Evolutionary conservation across 129 eudicot genomes (phyloP), one percentile per base, ranked within the genome.

Genomic region (Ambrosia trifida): DNA sequence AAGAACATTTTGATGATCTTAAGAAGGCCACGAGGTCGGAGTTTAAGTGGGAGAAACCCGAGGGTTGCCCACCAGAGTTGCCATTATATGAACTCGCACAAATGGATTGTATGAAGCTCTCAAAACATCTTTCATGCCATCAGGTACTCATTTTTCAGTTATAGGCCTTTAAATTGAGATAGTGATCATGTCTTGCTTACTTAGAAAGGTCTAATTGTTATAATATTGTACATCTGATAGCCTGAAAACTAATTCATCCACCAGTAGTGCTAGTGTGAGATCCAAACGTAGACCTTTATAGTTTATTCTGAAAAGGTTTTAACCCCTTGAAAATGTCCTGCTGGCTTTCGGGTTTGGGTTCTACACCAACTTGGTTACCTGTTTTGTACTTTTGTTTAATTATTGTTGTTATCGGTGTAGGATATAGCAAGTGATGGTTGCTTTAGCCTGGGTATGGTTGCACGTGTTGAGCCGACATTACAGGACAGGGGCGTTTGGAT

Each of bases 381-480:
- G 31, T 44, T 2, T 28, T n/a, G 19, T 18, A 62, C 16, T 44
- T 2, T 28, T n/a, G 19, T 18, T 69, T 24, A 64, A 54, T 9
- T 8, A 4, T 13, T 49, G 32, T 7, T 47, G 46, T 63, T 40
- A 3, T 58, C 35, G 28, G 46, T 76, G 54, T 82, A 91, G 96
- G 97, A 94, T 72, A 89, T 94, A 76, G 98, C 96, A 30, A 72
- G 89, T 63, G 96, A 94, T 64, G 98, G 98, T 56, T 94, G 98
- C 78, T 94, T 89, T 81, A 94, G 98, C 79, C 87, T 94, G n/a
- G 98, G 97, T 35, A 94, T 94, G 98, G 80, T 94, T 52, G 96
- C 98, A 71, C 97, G 51, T 78, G 49, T 89, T 50, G 86, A 82
- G 81, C 89, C 96, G 7, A 77, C 89, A 30, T 80, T 94, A 77